Base-by-base conservation (phyloP, 1,284 basidiomycete genomes). In the Microbotryum intermedium region DNA sequence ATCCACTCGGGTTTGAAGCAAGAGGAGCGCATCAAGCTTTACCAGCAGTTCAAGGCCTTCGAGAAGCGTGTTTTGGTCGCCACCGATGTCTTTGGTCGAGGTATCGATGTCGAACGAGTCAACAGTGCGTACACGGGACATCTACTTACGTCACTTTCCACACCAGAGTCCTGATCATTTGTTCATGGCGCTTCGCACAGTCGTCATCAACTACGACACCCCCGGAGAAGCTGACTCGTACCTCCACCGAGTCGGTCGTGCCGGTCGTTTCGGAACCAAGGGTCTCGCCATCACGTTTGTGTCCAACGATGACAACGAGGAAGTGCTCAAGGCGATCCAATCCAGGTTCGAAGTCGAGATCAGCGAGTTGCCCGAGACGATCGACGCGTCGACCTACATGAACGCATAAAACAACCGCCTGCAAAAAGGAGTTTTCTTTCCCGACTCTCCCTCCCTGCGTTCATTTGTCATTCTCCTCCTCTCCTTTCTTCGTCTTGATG, bases 251-350 rank as follows among this genome's bases (percentile, higher is more conserved):
- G 95, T 98, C 62, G 95, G 93, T 70, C 93, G 95, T 81, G 95
- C 95, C 67, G 95, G 95, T 70, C 90, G 95, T 71, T 99, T 99
- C 77, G 95, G 95, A 68, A 98, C 95, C 50, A 98, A 98, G 78
- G 95, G 95, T 83, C 84, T 98, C 45, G 93, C 93, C n/a, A 92
- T 98, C 76, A 94, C 92, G 11, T 98, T 95, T 74, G 90, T 97
- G 51, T 85, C 91, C 5, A 88, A 85, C 29, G 93, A 97, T 57
- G 84, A 81, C 64, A 95, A 99, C 74, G 84, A 89, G 74, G 87
- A 90, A 76, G 93, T 98, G 63, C 87, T 99, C 84, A 81, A 84
- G 57, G 81, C 86, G 26, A 94, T 95, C 68, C 91, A 95, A 76
- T 83, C 86, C 42, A 78, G 91, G 67, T 95, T 95, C 77, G 91